Percentiles rank a stretch among this genome's conserved stretches.
Evolutionary conservation across 2,329 filamentous ascomycete species (phyloP).

Genomic region (Graphilbum sp.): DNA sequence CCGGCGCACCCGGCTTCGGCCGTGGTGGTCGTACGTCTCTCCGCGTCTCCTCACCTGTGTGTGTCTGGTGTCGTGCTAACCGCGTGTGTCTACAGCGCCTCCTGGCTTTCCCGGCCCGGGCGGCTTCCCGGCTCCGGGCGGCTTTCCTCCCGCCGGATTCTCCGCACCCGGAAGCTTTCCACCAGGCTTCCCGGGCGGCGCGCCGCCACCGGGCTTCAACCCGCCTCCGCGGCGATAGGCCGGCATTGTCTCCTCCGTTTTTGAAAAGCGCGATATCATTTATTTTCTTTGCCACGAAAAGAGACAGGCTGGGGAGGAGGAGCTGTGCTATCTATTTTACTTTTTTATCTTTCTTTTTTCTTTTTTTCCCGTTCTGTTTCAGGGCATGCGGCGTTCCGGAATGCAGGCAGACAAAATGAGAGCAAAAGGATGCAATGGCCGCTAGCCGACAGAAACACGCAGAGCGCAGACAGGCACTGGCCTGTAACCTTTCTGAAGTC

Average conservation of each 20-base stretch:
- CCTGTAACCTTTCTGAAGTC: too few species aligned
- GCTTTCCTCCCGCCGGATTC: slow-evolving; percentile 23
- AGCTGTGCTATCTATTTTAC: neutral
- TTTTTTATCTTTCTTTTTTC: neutral
- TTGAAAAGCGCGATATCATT: too few species aligned
- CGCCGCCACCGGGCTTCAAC: slow-evolving; percentile 57
- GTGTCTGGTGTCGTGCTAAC: slow-evolving; percentile 7
- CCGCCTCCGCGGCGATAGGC: slow-evolving; percentile 45
- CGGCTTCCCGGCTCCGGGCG: slow-evolving; percentile 7
- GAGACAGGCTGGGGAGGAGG: too few species aligned
- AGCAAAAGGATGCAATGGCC: too few species aligned
- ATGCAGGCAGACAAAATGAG: neutral
- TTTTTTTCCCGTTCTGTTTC: neutral
- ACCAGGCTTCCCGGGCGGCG: slow-evolving; percentile 26
- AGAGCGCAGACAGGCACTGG: too few species aligned
- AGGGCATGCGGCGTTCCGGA: neutral
- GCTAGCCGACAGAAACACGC: too few species aligned
- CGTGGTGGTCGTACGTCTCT: slow-evolving; percentile 36
- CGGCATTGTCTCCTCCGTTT: too few species aligned
- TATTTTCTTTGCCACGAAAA: too few species aligned
- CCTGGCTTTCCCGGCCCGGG: too few species aligned
- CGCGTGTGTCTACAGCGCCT: slow-evolving; percentile 18
- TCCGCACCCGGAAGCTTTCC: slow-evolving; percentile 13
- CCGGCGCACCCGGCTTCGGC: slow-evolving; percentile 34
- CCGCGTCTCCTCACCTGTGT: slow-evolving; percentile 6